A percentile compares a stretch with the other conserved stretches of the same genome.
Conservation (phyloP, 2,329 filamentous ascomycete genomes). For the Xylaria arbuscula region DNA sequence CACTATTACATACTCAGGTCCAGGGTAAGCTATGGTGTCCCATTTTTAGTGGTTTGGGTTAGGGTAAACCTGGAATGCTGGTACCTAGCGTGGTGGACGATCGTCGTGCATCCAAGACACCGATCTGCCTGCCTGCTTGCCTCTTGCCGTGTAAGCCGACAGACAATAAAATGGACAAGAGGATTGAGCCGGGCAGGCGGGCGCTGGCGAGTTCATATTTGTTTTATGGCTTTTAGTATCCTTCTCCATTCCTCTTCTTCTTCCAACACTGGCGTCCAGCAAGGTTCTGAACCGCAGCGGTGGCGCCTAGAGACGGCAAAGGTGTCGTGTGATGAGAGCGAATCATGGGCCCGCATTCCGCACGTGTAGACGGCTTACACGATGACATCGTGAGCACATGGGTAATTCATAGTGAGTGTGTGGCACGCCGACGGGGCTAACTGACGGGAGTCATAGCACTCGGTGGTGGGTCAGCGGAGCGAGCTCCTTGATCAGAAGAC, state of each 20-base stretch:
- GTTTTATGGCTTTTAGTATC: not conserved
- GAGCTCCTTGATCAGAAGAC: conserved; percentile 28
- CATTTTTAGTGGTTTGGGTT: conserved; percentile 18
- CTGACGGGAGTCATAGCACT: not conserved
- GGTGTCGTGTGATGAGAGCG: conserved; percentile 36
- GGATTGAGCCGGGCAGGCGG: not conserved
- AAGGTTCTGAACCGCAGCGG: not conserved
- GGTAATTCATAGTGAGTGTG: conserved; percentile 16
- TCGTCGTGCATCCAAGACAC: conserved; percentile 14
- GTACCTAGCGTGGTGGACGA: conserved; percentile 18
- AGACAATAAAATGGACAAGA: conserved; percentile 7
- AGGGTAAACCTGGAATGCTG: conserved; percentile 14
- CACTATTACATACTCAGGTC: not conserved
- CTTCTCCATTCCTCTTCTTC: conserved; percentile 1
- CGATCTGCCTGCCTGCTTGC: conserved; percentile 15
- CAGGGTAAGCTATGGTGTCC: not conserved
- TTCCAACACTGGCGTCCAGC: not conserved
- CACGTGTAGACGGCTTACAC: conserved; percentile 43
- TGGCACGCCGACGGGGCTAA: conserved; percentile 8
- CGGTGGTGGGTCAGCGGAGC: conserved; percentile 30
- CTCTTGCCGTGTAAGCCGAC: conserved; percentile 18
- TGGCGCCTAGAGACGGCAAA: conserved; percentile 33
- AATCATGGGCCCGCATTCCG: conserved; percentile 44
- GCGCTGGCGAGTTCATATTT: conserved; percentile 18
- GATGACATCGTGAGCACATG: conserved; percentile 31